Percentiles rank a stretch among this genome's conserved stretches.
Evolutionary conservation across 371 early-diverging fungal species (phyloP).

Genomic region (Mucor sp.): DNA sequence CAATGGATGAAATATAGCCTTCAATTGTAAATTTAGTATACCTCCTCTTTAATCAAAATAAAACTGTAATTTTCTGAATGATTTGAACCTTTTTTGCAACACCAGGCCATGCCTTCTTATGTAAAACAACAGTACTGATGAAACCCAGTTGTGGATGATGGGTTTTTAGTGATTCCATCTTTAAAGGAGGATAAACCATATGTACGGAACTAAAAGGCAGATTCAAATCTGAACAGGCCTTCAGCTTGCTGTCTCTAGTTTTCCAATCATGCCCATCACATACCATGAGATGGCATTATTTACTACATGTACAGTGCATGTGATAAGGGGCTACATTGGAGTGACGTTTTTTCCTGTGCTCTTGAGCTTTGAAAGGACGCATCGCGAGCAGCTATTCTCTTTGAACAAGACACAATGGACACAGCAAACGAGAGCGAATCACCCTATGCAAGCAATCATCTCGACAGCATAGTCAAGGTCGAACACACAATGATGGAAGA

Average conservation of each 20-base stretch:
- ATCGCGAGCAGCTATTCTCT: not conserved
- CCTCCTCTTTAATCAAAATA: slow-evolving; percentile 1
- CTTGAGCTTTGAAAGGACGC: not conserved
- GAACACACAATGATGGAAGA: not conserved
- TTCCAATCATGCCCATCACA: too few species aligned
- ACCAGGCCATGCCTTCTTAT: too few species aligned
- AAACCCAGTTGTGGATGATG: too few species aligned
- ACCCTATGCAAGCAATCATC: not conserved
- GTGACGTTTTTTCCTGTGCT: not conserved
- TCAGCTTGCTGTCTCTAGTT: not conserved
- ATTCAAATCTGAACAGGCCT: not conserved
- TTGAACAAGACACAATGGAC: not conserved
- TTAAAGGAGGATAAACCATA: too few species aligned
- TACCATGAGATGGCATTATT: too few species aligned
- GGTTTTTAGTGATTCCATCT: too few species aligned
- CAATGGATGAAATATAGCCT: slow-evolving; percentile 10
- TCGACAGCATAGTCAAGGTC: not conserved
- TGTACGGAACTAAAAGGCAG: too few species aligned
- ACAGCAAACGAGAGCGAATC: not conserved
- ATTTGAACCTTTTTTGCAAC: too few species aligned
- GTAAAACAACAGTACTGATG: too few species aligned
- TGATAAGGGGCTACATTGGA: not conserved
- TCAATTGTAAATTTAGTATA: slow-evolving; percentile 6
- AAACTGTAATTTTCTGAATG: not conserved
- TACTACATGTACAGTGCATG: too few species aligned